phyloP scores from a whole-genome alignment of 169 alveolate genomes.

The Toxoplasma gondii region DNA sequence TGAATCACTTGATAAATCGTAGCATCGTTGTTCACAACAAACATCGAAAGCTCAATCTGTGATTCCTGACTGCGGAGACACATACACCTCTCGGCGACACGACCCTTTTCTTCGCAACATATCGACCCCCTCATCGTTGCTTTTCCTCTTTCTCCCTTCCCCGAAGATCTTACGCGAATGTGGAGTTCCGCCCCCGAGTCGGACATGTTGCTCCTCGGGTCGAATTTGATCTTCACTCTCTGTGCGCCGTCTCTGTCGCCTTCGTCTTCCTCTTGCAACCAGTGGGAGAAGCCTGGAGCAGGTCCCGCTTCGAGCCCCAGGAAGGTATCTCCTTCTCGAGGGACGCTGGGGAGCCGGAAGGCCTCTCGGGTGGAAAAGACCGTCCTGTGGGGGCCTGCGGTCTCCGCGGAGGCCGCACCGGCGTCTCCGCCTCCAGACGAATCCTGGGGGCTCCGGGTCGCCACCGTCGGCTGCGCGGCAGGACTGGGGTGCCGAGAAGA shows the following conservation, averaged over 20 bases:
- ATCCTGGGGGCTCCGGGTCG: constrained; percentile 86
- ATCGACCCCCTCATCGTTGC: too few species aligned
- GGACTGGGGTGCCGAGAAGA: constrained; percentile 86
- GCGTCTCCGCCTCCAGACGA: constrained; percentile 71
- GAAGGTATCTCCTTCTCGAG: background rate
- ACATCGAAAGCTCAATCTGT: too few species aligned
- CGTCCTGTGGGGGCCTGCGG: too few species aligned
- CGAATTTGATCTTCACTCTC: constrained; percentile 12
- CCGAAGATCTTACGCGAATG: background rate
- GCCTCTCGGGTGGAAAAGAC: background rate
- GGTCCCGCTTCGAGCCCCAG: background rate
- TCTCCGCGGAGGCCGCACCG: background rate
- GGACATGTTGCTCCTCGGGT: constrained; percentile 18
- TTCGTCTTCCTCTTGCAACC: background rate
- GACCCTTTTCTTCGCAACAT: too few species aligned
- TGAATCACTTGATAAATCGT: too few species aligned
- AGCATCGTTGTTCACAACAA: too few species aligned
- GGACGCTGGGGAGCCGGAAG: background rate
- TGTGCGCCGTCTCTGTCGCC: background rate
- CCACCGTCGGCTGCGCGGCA: constrained; percentile 84
- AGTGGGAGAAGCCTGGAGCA: background rate
- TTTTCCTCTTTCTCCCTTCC: too few species aligned
- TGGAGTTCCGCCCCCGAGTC: background rate
- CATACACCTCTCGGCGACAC: too few species aligned
- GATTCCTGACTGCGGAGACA: too few species aligned